Evolutionary conservation across 164 flowering plant genomes (phyloP).

Genomic region (Kalanchoe fedtschenkoi): DNA sequence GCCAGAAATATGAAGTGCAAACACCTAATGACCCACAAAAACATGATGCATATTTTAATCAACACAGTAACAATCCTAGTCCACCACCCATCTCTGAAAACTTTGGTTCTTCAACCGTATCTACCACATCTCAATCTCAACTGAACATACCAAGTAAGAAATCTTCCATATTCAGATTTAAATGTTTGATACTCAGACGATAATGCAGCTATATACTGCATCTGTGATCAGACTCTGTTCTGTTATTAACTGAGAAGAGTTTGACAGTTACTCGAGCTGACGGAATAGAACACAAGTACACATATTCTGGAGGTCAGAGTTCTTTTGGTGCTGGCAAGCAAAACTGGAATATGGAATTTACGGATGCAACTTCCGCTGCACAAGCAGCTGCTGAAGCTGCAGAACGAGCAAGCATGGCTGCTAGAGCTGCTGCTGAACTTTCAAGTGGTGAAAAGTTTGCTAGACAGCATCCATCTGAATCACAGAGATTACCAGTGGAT

Average conservation of each 20-base stretch:
- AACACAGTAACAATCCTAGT: slow-evolving; percentile 15
- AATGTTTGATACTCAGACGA: not conserved
- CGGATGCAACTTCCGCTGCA: slow-evolving; percentile 92
- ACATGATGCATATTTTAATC: slow-evolving; percentile 18
- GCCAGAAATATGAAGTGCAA: slow-evolving; percentile 23
- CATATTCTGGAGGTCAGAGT: slow-evolving; percentile 19
- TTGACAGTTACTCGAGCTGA: slow-evolving; percentile 22
- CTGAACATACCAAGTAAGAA: slow-evolving; percentile 34
- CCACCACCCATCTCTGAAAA: slow-evolving; percentile 22
- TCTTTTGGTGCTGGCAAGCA: slow-evolving; percentile 19
- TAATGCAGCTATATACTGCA: not conserved
- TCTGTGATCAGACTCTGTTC: not conserved
- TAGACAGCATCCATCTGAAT: slow-evolving; percentile 32
- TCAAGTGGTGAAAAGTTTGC: slow-evolving; percentile 33
- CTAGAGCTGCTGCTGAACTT: slow-evolving; percentile 90
- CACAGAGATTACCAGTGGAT: slow-evolving; percentile 17
- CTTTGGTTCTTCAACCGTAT: slow-evolving; percentile 16
- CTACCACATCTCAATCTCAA: slow-evolving; percentile 18
- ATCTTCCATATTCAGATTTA: not conserved
- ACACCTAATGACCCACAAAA: slow-evolving; percentile 17
- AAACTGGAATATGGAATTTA: slow-evolving; percentile 68
- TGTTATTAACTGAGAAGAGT: slow-evolving; percentile 4
- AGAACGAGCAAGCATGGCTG: slow-evolving; percentile 89
- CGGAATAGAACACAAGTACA: slow-evolving; percentile 16
- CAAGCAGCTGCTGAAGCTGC: slow-evolving; percentile 99